Evolutionary conservation across 2,329 filamentous ascomycete species (phyloP), one percentile per base, ranked within the genome.

Genomic region (Ophiostoma perfectum): DNA sequence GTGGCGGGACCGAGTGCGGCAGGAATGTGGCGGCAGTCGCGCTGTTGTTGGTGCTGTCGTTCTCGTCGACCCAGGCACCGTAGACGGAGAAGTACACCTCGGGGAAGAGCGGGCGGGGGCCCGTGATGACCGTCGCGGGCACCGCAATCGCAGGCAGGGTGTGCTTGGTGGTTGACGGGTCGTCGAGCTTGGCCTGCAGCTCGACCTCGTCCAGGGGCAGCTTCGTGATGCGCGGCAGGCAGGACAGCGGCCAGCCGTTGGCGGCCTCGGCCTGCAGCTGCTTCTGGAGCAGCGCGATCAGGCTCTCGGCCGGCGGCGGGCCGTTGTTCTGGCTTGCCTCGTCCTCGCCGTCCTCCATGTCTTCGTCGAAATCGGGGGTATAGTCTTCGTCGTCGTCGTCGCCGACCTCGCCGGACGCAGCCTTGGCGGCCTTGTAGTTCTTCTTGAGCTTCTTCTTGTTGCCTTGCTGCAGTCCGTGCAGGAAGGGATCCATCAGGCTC

Each of bases 31-130:
- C 85, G n/a, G 63, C 63, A 64, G 66, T 47, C 39, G 64, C 62
- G 42, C 64, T 68, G 8, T 45, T 66, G 3, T 8, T 41, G 12
- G 27, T 42, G 36, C 41, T 58, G 42, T 67, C 66, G 41, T 52
- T 52, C 44, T 68, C 66, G 47, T 69, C 66, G 16, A 67, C 70
- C 64, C 70, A 70, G 4, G 72, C 71, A 6, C 70, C 71, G 76
- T 96, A 99, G 65, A 98, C 92, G 1, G 95, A 98, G 76, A 96
- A 90, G 80, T 93, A 97, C 38, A 97, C 84, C 78, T 99, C 95
- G 0, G 95, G 95, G 76, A 97, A 97, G 62, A 97, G 82, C 1
- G 91, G 84, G 66, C 88, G 87, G 8, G 89, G 82, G 0, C 93
- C 94, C 42, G 90, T 85, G 68, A 88, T 84, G 67, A 97, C 88